A percentile compares a stretch with the other conserved stretches of the same genome.
Conservation (phyloP, 352 stramenopile genomes). For the Peronospora destructor region DNA sequence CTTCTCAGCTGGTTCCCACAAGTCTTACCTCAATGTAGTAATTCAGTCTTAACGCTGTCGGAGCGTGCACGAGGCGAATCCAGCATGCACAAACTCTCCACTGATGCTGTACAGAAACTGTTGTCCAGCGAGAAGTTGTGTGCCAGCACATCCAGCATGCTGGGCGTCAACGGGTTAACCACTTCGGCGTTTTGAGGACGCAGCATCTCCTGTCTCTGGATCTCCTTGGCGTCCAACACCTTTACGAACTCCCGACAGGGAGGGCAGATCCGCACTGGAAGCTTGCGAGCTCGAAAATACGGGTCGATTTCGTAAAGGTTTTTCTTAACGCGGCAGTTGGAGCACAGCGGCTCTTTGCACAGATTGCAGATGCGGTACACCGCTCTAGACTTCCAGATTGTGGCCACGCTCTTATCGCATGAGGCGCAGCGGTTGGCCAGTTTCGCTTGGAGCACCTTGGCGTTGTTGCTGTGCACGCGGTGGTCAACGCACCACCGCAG, state of each 20-base stretch:
- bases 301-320: slow-evolving; percentile 26
- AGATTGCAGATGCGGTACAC: slow-evolving; percentile 18
- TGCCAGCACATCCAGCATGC: slow-evolving; percentile 19
- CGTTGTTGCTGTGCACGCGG: slow-evolving; percentile 21
- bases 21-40: slow-evolving; percentile 17
- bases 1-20: not conserved
- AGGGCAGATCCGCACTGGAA: slow-evolving; percentile 21
- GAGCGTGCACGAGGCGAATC: slow-evolving; percentile 20
- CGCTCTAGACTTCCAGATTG: slow-evolving; percentile 13
- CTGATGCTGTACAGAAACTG: slow-evolving; percentile 25
- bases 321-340: slow-evolving; percentile 22
- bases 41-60: slow-evolving; percentile 26
- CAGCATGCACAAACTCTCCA: slow-evolving; percentile 26
- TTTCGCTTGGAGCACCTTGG: slow-evolving; percentile 23
- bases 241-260: slow-evolving; percentile 26
- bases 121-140: slow-evolving; percentile 33
- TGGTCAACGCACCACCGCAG: slow-evolving; percentile 31
- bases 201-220: slow-evolving; percentile 27
- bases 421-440: slow-evolving; percentile 19
- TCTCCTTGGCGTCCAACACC: slow-evolving; percentile 22
- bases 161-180: slow-evolving; percentile 25
- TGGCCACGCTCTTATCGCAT: slow-evolving; percentile 17
- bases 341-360: slow-evolving; percentile 30
- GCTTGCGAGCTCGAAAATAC: slow-evolving; percentile 23
- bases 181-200: slow-evolving; percentile 12